A percentile compares a stretch with the other conserved stretches of the same genome.
Conservation (phyloP, 164 flowering plant species). For the Malania oleifera region DNA sequence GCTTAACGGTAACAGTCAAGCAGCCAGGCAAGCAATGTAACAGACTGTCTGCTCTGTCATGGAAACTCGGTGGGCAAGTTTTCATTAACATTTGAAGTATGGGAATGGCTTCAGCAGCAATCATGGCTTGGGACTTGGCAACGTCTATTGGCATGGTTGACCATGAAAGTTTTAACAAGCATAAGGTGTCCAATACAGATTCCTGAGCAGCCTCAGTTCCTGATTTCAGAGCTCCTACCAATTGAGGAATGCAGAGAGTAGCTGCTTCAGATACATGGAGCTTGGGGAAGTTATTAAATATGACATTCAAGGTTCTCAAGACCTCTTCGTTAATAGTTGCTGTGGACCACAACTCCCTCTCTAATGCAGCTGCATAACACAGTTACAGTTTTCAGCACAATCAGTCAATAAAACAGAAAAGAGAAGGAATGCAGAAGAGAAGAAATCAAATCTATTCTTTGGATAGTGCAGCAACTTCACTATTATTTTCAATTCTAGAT, state of each 20-base stretch:
- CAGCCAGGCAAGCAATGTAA: conserved; percentile 85
- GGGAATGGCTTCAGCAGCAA: conserved; percentile 89
- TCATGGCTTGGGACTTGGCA: conserved; percentile 71
- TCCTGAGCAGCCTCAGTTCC: conserved; percentile 80
- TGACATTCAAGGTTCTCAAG: conserved; percentile 65
- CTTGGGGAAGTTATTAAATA: conserved; percentile 74
- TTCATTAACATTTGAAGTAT: conserved; percentile 71
- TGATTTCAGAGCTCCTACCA: conserved; percentile 67
- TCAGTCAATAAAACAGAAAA: not conserved
- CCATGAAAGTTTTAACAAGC: conserved; percentile 80
- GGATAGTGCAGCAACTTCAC: too few relatives aligned
- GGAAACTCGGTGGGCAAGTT: conserved; percentile 85
- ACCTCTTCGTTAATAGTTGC: conserved; percentile 73
- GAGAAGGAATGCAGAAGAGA: not conserved
- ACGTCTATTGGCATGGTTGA: conserved; percentile 71
- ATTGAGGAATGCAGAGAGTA: conserved; percentile 76
- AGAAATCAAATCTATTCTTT: too few relatives aligned
- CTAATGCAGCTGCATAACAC: conserved; percentile 71
- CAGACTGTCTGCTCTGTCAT: conserved; percentile 74
- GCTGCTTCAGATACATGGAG: conserved; percentile 82
- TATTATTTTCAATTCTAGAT: too few relatives aligned
- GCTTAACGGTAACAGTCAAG: conserved; percentile 71
- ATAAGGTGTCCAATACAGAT: conserved; percentile 61
- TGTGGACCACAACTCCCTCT: conserved; percentile 69
- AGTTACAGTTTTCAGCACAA: not conserved